These are phyloP conservation scores for Scedosporium apiospermum DNA, from an alignment of 2,329 filamentous ascomycete species.

Conservation along the genomic window DNA sequence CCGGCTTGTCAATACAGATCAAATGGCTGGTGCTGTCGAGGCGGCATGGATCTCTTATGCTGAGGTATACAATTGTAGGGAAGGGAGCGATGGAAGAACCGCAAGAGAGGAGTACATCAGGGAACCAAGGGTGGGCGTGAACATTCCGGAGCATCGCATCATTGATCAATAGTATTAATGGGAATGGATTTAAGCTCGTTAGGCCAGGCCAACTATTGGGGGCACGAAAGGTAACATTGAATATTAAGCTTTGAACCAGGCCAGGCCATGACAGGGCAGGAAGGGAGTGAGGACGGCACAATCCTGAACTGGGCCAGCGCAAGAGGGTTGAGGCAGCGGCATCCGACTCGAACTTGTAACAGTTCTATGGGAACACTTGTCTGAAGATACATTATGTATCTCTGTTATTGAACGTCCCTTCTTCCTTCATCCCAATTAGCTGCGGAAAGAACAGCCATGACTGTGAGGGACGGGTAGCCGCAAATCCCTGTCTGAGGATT, in stretches of 20 bases:
- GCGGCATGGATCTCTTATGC: neutral
- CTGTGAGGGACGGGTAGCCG: neutral
- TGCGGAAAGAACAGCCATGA: neutral
- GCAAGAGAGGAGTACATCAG: neutral
- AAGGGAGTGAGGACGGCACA: neutral
- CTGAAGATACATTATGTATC: neutral
- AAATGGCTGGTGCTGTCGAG: neutral
- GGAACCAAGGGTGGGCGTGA: neutral
- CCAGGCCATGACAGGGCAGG: neutral
- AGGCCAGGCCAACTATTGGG: neutral
- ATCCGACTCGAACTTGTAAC: neutral
- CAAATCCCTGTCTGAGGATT: constrained; percentile 1
- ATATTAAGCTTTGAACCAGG: neutral
- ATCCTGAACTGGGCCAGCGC: neutral
- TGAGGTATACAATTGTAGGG: neutral
- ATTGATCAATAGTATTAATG: neutral
- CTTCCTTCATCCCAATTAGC: neutral
- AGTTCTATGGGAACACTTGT: neutral
- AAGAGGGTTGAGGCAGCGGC: neutral
- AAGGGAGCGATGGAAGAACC: neutral
- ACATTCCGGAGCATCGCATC: neutral
- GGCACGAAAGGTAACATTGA: neutral
- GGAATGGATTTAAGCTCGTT: neutral
- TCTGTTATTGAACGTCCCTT: neutral
- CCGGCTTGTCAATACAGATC: neutral